phyloP scores from a whole-genome alignment of 177 flowering plant genomes.

The Vitis hybrid region DNA sequence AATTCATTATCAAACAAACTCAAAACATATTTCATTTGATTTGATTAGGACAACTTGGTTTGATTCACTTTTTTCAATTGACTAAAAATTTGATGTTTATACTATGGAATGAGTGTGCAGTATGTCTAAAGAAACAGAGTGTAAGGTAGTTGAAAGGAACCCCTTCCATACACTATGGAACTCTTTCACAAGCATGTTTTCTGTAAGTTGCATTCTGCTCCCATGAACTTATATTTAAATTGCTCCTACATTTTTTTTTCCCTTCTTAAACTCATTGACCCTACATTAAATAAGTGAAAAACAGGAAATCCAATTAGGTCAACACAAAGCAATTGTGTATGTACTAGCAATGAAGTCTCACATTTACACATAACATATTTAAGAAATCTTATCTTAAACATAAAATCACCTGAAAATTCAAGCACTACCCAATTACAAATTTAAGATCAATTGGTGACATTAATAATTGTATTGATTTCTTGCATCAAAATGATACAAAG shows the following conservation, averaged over 20 bases:
- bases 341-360: not conserved
- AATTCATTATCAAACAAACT: no score
- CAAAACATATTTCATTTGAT: no score
- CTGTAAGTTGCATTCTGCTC: conserved; percentile 14
- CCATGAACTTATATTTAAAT: not conserved
- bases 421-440: no score
- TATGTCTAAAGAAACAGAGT: conserved; percentile 31
- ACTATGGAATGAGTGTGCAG: conserved; percentile 29
- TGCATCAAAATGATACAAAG: no score
- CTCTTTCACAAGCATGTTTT: conserved; percentile 16
- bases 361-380: no score
- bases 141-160: conserved; percentile 27
- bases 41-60: no score
- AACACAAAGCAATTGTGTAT: not conserved
- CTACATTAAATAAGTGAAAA: not conserved
- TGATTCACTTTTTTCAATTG: no score
- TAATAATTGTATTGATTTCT: no score
- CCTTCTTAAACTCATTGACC: not conserved
- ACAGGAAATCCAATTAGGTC: not conserved
- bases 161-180: conserved; percentile 36
- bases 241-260: not conserved
- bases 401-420: no score
- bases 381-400: no score
- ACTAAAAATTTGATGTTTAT: no score
- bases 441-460: no score